Percentiles rank a stretch among this genome's conserved stretches.
Conservation (phyloP, 495 filamentous ascomycete species). For the Penicillium mononematosum region DNA sequence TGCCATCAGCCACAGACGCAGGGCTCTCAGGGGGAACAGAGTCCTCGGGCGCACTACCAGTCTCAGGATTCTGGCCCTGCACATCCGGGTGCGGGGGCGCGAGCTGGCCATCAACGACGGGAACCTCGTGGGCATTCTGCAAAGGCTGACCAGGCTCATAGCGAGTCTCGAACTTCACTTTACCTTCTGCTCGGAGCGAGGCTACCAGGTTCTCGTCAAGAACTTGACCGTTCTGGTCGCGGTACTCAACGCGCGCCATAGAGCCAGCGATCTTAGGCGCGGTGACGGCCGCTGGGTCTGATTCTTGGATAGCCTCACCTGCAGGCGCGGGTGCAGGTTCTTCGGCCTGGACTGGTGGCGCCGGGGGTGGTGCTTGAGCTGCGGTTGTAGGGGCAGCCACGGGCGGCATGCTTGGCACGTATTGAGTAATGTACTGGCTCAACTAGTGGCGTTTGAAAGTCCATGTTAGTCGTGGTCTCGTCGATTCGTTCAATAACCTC, state of each 20-base stretch:
- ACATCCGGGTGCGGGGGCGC: slow-evolving; percentile 85
- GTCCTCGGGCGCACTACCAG: slow-evolving; percentile 42
- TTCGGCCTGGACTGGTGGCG: slow-evolving; percentile 19
- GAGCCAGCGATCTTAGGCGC: slow-evolving; percentile 58
- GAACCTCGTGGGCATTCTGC: slow-evolving; percentile 39
- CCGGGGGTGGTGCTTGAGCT: slow-evolving; percentile 14
- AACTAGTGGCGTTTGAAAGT: slow-evolving; percentile 29
- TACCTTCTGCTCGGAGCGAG: slow-evolving; percentile 69
- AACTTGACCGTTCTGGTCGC: slow-evolving; percentile 90
- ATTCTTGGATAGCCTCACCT: slow-evolving; percentile 18
- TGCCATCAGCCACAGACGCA: slow-evolving; percentile 51
- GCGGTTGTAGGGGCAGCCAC: slow-evolving; percentile 31
- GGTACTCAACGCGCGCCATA: slow-evolving; percentile 89
- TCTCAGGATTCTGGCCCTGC: slow-evolving; percentile 69
- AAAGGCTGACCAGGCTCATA: slow-evolving; percentile 84
- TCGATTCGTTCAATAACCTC: slow-evolving; percentile 28
- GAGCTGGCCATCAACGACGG: slow-evolving; percentile 67
- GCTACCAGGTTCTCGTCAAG: slow-evolving; percentile 80
- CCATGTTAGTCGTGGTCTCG: slow-evolving; percentile 33
- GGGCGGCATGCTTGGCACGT: slow-evolving; percentile 15
- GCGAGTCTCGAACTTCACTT: slow-evolving; percentile 89
- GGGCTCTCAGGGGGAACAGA: slow-evolving; percentile 42
- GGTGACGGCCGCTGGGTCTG: slow-evolving; percentile 44
- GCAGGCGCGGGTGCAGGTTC: slow-evolving; percentile 15
- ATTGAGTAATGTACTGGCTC: slow-evolving; percentile 42